phyloP scores from a whole-genome alignment of 2,329 filamentous ascomycete genomes.

The Plectosphaerella plurivora region DNA sequence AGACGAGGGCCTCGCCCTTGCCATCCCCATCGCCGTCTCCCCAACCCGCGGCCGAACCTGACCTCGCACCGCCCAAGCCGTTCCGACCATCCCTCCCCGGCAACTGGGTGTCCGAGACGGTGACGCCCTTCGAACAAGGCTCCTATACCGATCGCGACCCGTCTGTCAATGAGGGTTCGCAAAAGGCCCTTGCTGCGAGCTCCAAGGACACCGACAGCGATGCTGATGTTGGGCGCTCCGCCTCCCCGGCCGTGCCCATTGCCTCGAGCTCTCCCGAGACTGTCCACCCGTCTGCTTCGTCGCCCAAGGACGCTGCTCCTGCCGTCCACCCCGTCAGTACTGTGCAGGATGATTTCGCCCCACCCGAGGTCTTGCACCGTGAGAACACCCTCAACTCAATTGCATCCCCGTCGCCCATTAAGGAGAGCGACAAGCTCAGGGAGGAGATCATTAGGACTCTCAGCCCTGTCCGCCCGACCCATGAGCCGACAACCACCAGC shows the following conservation, averaged over 20 bases:
- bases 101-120: not conserved
- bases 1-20: no score
- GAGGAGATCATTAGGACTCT: conserved; percentile 73
- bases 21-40: no score
- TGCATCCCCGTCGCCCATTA: conserved; percentile 48
- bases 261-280: no score
- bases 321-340: not conserved
- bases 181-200: no score
- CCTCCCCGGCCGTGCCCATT: no score
- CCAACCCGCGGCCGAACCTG: no score
- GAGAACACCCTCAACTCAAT: conserved; percentile 42
- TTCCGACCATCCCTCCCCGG: not conserved
- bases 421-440: conserved; percentile 66
- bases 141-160: no score
- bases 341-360: conserved; percentile 26
- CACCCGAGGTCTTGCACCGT: conserved; percentile 31
- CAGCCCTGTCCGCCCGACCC: conserved; percentile 38
- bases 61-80: not conserved
- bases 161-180: no score
- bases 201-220: no score
- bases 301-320: not conserved
- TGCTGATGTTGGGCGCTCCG: no score
- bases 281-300: not conserved
- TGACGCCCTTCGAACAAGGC: no score
- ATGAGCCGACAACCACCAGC: conserved; percentile 7